These are phyloP conservation scores for Ophiostoma himal-ulmi DNA, from an alignment of 2,329 filamentous ascomycete genomes.

Conservation along the genomic window DNA sequence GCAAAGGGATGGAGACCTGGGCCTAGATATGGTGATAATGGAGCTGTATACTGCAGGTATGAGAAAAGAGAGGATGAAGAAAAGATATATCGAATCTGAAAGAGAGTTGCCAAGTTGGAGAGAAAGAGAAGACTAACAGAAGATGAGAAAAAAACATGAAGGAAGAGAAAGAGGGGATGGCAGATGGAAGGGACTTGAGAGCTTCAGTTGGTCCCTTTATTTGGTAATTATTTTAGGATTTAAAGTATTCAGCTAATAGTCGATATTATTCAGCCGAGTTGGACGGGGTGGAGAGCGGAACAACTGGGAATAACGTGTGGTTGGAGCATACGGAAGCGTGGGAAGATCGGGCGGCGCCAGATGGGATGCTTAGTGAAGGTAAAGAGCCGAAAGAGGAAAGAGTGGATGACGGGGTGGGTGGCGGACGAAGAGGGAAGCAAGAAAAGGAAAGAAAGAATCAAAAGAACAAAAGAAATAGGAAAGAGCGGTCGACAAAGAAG, in stretches of 20 bases:
- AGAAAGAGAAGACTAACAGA: background rate
- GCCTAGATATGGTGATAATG: background rate
- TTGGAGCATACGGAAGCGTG: constrained; percentile 1
- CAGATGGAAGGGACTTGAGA: background rate
- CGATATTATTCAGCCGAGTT: background rate
- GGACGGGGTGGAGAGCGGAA: constrained; percentile 10
- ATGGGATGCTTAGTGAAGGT: constrained; percentile 5
- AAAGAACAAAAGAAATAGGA: background rate
- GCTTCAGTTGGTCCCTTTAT: background rate
- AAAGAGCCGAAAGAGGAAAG: constrained; percentile 4
- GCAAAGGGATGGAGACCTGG: background rate
- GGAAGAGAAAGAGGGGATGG: background rate
- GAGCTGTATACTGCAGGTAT: background rate
- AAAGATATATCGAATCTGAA: background rate
- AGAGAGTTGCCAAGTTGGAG: background rate
- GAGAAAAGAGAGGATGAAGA: background rate
- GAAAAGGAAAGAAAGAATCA: background rate
- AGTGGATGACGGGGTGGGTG: background rate
- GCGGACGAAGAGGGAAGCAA: no score
- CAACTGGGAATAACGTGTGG: constrained; percentile 8
- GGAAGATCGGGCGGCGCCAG: background rate
- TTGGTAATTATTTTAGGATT: background rate
- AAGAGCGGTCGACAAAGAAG: background rate
- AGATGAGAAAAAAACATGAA: background rate
- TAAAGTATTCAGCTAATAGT: background rate